Conservation (phyloP, 1,284 basidiomycete species). For the Lentinus polychrous region DNA sequence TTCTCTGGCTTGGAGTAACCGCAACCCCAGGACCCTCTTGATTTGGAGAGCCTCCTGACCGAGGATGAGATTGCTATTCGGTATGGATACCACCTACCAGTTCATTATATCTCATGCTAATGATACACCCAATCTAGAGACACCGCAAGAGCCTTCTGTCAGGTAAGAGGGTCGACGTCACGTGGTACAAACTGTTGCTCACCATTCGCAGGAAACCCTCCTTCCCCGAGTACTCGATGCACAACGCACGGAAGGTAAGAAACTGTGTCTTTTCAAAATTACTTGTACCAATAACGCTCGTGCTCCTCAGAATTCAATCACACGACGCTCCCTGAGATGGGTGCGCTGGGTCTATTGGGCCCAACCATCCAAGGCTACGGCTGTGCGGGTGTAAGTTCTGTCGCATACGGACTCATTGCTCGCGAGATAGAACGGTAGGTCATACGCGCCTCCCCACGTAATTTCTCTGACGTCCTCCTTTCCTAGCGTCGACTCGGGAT, state of each 20-base stretch:
- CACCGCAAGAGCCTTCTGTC: constrained; percentile 80
- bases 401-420: constrained; percentile 91
- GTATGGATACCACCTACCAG: constrained; percentile 34
- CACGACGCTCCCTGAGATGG: constrained; percentile 83
- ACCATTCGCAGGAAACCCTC: constrained; percentile 59
- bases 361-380: constrained; percentile 92
- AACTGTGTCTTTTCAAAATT: background rate
- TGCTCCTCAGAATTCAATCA: constrained; percentile 64
- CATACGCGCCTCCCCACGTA: background rate
- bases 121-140: constrained; percentile 42
- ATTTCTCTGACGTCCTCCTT: constrained; percentile 1
- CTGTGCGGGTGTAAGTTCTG: constrained; percentile 89
- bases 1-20: background rate
- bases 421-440: constrained; percentile 85
- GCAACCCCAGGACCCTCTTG: constrained; percentile 62
- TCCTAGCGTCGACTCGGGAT: constrained; percentile 86
- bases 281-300: background rate
- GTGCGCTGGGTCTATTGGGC: constrained; percentile 85
- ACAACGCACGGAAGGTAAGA: constrained; percentile 78
- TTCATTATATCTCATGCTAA: background rate
- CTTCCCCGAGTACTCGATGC: constrained; percentile 81
- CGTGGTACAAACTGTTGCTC: constrained; percentile 2
- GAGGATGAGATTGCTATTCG: constrained; percentile 89
- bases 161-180: constrained; percentile 32
- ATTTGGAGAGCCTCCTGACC: constrained; percentile 71